phyloP scores from a whole-genome alignment of 148 eudicot species.

The Bassia scoparia region DNA sequence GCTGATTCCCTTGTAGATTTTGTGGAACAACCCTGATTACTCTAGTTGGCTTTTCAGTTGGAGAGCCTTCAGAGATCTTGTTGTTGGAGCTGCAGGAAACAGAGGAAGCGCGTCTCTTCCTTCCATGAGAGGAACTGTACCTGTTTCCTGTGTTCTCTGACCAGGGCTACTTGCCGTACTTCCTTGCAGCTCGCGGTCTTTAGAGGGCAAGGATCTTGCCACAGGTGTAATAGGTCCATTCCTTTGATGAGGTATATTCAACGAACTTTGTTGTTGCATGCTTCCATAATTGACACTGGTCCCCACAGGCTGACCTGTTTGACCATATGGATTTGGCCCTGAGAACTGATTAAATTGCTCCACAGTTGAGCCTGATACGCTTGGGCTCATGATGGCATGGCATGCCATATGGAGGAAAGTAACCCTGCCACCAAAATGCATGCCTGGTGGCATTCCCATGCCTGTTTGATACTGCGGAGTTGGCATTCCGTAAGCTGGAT shows the following conservation, averaged over 20 bases:
- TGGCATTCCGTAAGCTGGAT: constrained; percentile 42
- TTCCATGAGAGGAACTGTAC: constrained; percentile 13
- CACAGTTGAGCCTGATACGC: constrained; percentile 41
- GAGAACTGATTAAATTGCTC: constrained; percentile 41
- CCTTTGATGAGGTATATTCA: constrained; percentile 35
- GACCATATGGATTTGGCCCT: constrained; percentile 29
- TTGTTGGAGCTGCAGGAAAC: constrained; percentile 40
- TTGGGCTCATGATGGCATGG: constrained; percentile 48
- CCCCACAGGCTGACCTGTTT: constrained; percentile 28
- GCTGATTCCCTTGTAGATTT: constrained; percentile 62
- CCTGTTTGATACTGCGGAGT: constrained; percentile 46
- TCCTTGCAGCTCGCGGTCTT: constrained; percentile 46
- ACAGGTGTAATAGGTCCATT: constrained; percentile 19
- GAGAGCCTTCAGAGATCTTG: constrained; percentile 22
- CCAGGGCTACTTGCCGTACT: constrained; percentile 64
- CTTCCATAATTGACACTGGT: constrained; percentile 27
- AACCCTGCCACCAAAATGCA: constrained; percentile 47
- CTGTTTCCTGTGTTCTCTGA: constrained; percentile 28
- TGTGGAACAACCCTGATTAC: constrained; percentile 80
- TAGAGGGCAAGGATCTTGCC: constrained; percentile 22
- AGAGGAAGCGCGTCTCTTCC: constrained; percentile 41
- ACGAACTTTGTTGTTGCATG: constrained; percentile 39
- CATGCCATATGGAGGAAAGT: constrained; percentile 69
- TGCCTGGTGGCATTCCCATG: constrained; percentile 37
- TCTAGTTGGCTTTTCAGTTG: constrained; percentile 33